Percentiles rank a stretch among this genome's conserved stretches.
Evolutionary conservation across 176 grass and related monocot species (phyloP).

Genomic region (Paspalum vaginatum): DNA sequence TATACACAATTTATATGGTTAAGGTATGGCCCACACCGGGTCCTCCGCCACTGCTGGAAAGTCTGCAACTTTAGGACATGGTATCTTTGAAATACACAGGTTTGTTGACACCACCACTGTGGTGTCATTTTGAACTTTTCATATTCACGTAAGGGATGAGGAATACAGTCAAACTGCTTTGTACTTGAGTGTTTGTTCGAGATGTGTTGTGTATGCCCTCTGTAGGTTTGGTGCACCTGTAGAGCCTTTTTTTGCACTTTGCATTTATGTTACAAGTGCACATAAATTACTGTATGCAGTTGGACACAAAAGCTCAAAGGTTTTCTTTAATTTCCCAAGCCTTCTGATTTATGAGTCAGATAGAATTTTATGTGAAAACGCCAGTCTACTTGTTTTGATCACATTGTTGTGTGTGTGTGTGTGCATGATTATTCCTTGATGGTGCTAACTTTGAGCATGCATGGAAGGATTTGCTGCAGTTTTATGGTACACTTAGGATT

Average conservation of each 20-base stretch:
- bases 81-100: neutral
- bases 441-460: slow-evolving; percentile 16
- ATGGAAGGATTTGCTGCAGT: neutral
- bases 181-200: neutral
- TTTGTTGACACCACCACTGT: neutral
- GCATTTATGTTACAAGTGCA: neutral
- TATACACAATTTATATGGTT: too few species aligned
- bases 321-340: neutral
- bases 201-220: neutral
- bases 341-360: slow-evolving; percentile 11
- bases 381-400: neutral
- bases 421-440: neutral
- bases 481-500: neutral
- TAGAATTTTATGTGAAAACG: neutral
- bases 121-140: neutral
- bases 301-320: slow-evolving; percentile 12
- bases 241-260: neutral
- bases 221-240: neutral
- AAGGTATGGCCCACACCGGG: too few species aligned
- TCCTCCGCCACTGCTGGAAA: too few species aligned
- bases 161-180: slow-evolving; percentile 6
- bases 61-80: neutral
- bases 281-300: neutral
- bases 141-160: neutral
- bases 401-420: neutral